Evolutionary conservation across 2,329 filamentous ascomycete species (phyloP).

Genomic region (Alternaria dauci): DNA sequence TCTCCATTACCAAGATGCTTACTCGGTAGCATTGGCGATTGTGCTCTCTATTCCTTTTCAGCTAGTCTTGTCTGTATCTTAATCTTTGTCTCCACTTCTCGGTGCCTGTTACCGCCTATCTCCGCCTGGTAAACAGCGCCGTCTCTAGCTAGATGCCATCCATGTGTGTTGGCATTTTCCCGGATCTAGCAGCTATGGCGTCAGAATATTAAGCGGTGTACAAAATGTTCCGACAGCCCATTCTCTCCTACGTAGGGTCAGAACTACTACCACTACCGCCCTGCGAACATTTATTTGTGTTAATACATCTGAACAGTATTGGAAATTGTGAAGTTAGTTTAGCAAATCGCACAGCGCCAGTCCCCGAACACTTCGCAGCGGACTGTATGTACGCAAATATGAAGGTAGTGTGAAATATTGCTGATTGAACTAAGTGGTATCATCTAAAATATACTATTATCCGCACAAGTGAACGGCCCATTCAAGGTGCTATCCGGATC

Average conservation of each 20-base stretch:
- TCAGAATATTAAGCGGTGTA: not conserved
- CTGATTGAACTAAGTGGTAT: not conserved
- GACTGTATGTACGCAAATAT: not conserved
- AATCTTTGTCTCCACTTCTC: not conserved
- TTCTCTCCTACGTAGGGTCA: accelerated
- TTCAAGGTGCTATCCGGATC: constrained; percentile 35
- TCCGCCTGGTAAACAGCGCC: not conserved
- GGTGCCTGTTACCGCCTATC: not conserved
- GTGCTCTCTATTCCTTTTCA: not conserved
- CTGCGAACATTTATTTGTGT: no score
- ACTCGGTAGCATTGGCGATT: constrained; percentile 5
- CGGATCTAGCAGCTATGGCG: not conserved
- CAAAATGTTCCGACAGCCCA: not conserved
- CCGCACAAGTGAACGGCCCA: constrained; percentile 40
- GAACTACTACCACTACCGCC: not conserved
- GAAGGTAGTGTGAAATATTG: not conserved
- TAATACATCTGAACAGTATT: not conserved
- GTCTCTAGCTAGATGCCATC: not conserved
- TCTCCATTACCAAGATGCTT: constrained; percentile 7
- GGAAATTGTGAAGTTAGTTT: no score
- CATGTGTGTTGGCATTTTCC: not conserved
- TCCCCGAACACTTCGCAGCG: not conserved
- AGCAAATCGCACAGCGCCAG: not conserved
- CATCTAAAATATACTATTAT: constrained; percentile 41
- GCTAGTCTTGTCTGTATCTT: not conserved